phyloP scores from a whole-genome alignment of 495 filamentous ascomycete genomes.

The Neurospora sp. region DNA sequence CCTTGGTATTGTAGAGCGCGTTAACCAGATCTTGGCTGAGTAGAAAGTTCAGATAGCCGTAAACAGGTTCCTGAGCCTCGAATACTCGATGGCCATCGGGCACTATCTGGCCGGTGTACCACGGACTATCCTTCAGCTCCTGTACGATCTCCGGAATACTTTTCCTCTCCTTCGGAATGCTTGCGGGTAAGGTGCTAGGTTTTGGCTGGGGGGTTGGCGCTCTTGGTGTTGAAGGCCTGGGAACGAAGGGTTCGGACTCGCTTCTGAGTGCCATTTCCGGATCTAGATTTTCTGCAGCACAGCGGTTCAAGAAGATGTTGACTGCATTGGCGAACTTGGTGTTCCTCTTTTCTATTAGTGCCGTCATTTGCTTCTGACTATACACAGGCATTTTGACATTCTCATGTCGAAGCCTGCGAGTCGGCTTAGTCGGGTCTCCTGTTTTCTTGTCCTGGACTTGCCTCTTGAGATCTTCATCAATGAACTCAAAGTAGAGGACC shows the following conservation, averaged over 20 bases:
- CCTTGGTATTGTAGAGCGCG: slow-evolving; percentile 80
- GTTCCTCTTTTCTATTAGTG: slow-evolving; percentile 85
- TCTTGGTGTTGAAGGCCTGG: slow-evolving; percentile 19
- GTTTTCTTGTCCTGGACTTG: slow-evolving; percentile 61
- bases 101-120: slow-evolving; percentile 90
- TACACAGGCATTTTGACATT: slow-evolving; percentile 88
- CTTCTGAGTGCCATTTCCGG: slow-evolving; percentile 53
- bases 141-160: slow-evolving; percentile 73
- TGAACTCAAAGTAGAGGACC: slow-evolving; percentile 81
- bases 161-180: slow-evolving; percentile 76
- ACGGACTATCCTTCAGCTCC: slow-evolving; percentile 70
- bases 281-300: slow-evolving; percentile 54
- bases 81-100: slow-evolving; percentile 90
- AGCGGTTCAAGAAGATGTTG: slow-evolving; percentile 64
- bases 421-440: slow-evolving; percentile 57
- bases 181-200: slow-evolving; percentile 41
- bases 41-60: slow-evolving; percentile 76
- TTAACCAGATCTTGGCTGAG: slow-evolving; percentile 89
- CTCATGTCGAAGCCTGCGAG: slow-evolving; percentile 57
- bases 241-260: slow-evolving; percentile 41
- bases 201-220: slow-evolving; percentile 19
- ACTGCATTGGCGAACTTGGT: slow-evolving; percentile 72
- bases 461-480: slow-evolving; percentile 83
- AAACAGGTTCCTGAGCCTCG: slow-evolving; percentile 72
- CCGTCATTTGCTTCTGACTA: slow-evolving; percentile 85